Conservation (phyloP, 805 yeast genomes). For the Kazachstania bromeliacearum region DNA sequence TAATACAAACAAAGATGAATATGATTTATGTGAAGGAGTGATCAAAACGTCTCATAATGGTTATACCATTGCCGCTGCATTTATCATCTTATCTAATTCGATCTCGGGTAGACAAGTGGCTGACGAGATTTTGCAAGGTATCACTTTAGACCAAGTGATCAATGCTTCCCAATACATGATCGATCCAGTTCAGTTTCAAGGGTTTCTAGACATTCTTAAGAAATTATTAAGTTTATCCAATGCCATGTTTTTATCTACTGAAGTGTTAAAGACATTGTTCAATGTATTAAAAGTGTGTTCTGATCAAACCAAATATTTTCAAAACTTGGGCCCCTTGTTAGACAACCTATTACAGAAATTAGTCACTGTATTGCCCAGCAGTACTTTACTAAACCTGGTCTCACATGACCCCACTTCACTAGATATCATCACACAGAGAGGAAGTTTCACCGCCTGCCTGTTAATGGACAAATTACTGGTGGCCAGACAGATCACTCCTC, state of each 20-base stretch:
- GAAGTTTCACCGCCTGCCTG: constrained; percentile 19
- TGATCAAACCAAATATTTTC: constrained; percentile 21
- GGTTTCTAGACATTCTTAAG: constrained; percentile 22
- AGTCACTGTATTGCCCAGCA: constrained; percentile 22
- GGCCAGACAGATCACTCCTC: constrained; percentile 5
- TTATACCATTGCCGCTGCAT: constrained; percentile 20
- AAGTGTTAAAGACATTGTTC: constrained; percentile 9
- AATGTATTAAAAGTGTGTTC: constrained; percentile 14
- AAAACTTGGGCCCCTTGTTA: constrained; percentile 17
- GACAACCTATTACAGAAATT: constrained; percentile 20
- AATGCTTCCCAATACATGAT: constrained; percentile 8
- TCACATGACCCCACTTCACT: constrained; percentile 2
- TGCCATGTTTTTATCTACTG: constrained; percentile 14
- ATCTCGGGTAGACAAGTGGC: constrained; percentile 17
- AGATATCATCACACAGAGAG: constrained; percentile 12
- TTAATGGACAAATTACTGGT: constrained; percentile 22
- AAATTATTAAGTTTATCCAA: constrained; percentile 20
- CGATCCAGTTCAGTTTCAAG: constrained; percentile 29
- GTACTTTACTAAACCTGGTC: constrained; percentile 8
- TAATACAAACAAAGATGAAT: constrained; percentile 16
- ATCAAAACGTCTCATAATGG: constrained; percentile 10
- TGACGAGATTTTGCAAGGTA: constrained; percentile 8
- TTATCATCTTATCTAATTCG: constrained; percentile 22
- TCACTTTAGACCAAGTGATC: constrained; percentile 13
- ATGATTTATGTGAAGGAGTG: constrained; percentile 9